These are phyloP conservation scores for Scutellaria barbata DNA, from an alignment of 257 asterid genomes.

Conservation along the genomic window DNA sequence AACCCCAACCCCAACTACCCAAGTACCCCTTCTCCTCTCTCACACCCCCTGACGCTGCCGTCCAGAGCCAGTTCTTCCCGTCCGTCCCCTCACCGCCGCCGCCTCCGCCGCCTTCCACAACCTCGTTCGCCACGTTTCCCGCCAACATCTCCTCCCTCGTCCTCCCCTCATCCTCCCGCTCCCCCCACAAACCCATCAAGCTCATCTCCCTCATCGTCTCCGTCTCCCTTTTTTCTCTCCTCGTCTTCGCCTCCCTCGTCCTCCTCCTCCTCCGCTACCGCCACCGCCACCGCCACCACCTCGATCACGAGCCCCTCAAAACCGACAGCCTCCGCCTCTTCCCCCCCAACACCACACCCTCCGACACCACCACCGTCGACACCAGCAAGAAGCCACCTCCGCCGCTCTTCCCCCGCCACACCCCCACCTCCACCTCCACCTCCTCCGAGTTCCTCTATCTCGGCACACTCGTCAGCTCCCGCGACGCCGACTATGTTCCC, in stretches of 20 bases:
- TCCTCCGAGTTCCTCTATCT: slow-evolving; percentile 81
- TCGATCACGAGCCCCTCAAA: slow-evolving; percentile 39
- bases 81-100: slow-evolving; percentile 53
- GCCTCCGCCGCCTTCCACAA: slow-evolving; percentile 40
- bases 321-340: slow-evolving; percentile 70
- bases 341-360: slow-evolving; percentile 56
- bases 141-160: slow-evolving; percentile 91
- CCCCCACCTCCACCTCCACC: slow-evolving; percentile 59
- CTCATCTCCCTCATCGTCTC: slow-evolving; percentile 59
- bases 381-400: slow-evolving; percentile 50
- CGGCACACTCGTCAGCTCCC: slow-evolving; percentile 69
- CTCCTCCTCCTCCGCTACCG: slow-evolving; percentile 53
- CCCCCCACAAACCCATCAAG: slow-evolving; percentile 58
- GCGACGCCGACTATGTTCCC: slow-evolving; percentile 44
- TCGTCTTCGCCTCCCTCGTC: slow-evolving; percentile 48
- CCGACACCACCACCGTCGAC: slow-evolving; percentile 42
- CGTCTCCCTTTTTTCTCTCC: slow-evolving; percentile 49
- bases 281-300: slow-evolving; percentile 39
- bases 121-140: slow-evolving; percentile 60
- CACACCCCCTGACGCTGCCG: slow-evolving; percentile 45
- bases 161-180: slow-evolving; percentile 67
- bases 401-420: slow-evolving; percentile 49
- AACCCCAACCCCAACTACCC: slow-evolving; percentile 52
- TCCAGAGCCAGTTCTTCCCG: slow-evolving; percentile 66
- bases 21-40: slow-evolving; percentile 65